Conservation (phyloP, 352 stramenopile genomes). For the Globisporangium nagaii region DNA sequence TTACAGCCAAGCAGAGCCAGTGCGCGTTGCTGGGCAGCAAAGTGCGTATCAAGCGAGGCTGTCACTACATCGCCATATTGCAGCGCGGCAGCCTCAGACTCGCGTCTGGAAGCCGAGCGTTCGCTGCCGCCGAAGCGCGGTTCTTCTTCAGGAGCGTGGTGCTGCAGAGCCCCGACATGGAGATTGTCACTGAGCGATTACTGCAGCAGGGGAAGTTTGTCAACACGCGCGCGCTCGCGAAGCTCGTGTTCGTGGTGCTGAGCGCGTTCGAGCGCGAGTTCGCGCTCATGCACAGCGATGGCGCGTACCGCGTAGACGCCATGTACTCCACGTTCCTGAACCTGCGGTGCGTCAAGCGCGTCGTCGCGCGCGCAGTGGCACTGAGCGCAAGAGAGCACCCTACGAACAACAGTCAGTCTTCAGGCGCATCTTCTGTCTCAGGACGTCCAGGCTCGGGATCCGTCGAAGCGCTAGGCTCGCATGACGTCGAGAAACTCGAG, state of each 20-base stretch:
- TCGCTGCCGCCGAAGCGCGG: slow-evolving; percentile 1
- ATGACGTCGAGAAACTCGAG: slow-evolving; percentile 31
- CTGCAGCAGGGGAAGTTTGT: slow-evolving; percentile 31
- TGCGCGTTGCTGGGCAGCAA: slow-evolving; percentile 34
- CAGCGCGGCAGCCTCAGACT: neutral
- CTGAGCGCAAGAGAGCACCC: slow-evolving; percentile 16
- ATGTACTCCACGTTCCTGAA: slow-evolving; percentile 1
- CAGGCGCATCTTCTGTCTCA: neutral
- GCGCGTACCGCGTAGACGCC: neutral
- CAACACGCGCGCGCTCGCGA: slow-evolving; percentile 21
- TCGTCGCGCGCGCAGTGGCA: slow-evolving; percentile 19
- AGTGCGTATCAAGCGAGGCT: slow-evolving; percentile 37
- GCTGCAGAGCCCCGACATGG: slow-evolving; percentile 30
- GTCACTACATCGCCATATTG: slow-evolving; percentile 26
- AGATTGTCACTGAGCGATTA: slow-evolving; percentile 36
- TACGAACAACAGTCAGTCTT: no score
- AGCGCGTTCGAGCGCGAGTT: slow-evolving; percentile 24
- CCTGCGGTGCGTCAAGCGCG: slow-evolving; percentile 13
- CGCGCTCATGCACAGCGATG: slow-evolving; percentile 6
- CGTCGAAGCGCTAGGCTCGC: slow-evolving; percentile 1
- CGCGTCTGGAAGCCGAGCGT: neutral
- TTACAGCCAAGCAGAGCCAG: slow-evolving; percentile 31
- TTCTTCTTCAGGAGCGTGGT: slow-evolving; percentile 41
- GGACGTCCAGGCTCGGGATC: neutral
- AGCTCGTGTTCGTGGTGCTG: slow-evolving; percentile 27